Percentiles rank a stretch among this genome's conserved stretches.
Evolutionary conservation across 306 rosid genomes (phyloP).

Genomic region (Sesbania bispinosa): DNA sequence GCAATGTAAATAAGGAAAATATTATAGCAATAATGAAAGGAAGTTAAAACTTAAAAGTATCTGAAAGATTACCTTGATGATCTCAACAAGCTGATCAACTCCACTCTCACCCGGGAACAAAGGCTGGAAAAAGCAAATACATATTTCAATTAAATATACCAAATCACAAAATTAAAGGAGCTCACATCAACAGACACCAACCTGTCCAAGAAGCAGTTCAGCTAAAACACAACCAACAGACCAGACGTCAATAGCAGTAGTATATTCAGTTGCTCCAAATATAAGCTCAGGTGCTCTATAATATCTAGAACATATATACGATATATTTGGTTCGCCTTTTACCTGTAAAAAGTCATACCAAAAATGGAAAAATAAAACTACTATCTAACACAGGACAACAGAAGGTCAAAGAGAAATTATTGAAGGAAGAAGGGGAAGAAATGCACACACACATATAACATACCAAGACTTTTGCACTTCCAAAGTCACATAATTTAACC

Average conservation of each 20-base stretch:
- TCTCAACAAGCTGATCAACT: conserved; percentile 97
- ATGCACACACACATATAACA: conserved; percentile 15
- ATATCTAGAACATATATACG: conserved; percentile 93
- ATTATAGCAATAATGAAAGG: background rate
- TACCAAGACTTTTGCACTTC: conserved; percentile 99
- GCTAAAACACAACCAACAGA: conserved; percentile 98
- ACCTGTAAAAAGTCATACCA: conserved; percentile 51
- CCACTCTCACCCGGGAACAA: conserved; percentile 98
- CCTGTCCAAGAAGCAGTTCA: conserved; percentile 96
- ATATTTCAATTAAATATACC: background rate
- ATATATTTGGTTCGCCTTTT: conserved; percentile 96
- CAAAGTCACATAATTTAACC: conserved; percentile 93
- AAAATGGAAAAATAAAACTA: background rate
- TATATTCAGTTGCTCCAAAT: conserved; percentile 98
- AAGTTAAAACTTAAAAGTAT: background rate
- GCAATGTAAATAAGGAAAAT: background rate
- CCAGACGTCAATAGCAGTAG: conserved; percentile 92
- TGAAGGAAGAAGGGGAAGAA: background rate
- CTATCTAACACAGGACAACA: background rate
- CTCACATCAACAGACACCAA: conserved; percentile 30
- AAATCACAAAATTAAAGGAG: background rate
- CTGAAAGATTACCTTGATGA: conserved; percentile 69
- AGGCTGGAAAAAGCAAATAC: conserved; percentile 52
- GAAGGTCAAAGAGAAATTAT: background rate
- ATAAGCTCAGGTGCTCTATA: conserved; percentile 98